Base-by-base conservation (phyloP, 1,284 basidiomycete genomes). In the Cystobasidium pallidum region DNA sequence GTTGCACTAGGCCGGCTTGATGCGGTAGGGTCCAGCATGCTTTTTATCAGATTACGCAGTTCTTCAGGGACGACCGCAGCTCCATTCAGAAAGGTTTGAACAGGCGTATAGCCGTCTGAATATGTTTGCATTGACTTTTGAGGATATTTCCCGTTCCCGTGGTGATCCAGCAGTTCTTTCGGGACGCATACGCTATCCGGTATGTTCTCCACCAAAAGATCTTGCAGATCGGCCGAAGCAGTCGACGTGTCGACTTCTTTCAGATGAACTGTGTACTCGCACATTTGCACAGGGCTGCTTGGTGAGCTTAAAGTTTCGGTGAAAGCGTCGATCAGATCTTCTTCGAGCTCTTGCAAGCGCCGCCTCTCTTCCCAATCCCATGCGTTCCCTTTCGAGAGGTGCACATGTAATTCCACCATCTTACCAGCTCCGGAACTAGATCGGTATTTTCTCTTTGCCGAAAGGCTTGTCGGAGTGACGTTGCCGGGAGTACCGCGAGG, bases 351-450 rank as follows among this genome's bases (percentile, higher is more conserved):
- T 21, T 71, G 57, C 21, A 64, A 21, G 10, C 68, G 30, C 17
- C 68, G 47, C 19, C 41, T 36, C 41, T 71, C 68, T 34, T 71
- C 68, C 39, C 43, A 71, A 11, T 54, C 55, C 68, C 68, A 71
- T 3, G 68, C 68, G 62, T 71, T 45, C 6, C 68, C 68, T 57
- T 71, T 71, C 8, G 59, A 52, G 2, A 71, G 49, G 34, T 71
- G 59, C 15, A 71, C 34, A 47, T 71, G 68, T 21, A 71, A 47
- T 26, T 71, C 68, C 11, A 71, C 55, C 11, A 58, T 55, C 21
- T 58, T 51, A 30, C 68, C 68, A 24, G 68, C 68, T 34, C 68
- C 68, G 3, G 57, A 62, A 45, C 59, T 63, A 28, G 68, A 51
- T 41, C 68, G 26, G 10, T 62, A 34, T 32, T 71, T 71, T 34